Conservation (phyloP, 192 early-diverging fungal species). For the Mortierella alpina region DNA sequence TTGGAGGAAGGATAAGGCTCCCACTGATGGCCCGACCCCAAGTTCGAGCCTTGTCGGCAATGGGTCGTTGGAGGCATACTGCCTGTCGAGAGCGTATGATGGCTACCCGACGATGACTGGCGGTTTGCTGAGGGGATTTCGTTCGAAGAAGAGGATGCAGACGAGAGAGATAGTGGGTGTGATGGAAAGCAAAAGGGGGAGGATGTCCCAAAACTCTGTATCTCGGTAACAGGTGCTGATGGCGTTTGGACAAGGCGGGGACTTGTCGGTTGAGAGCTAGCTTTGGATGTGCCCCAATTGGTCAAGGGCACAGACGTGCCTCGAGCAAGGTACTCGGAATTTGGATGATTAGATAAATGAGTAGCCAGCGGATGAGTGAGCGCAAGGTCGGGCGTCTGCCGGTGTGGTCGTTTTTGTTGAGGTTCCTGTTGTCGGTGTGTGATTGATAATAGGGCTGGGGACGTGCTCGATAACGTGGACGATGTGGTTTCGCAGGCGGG, state of each 20-base stretch:
- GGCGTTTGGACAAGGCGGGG: background rate
- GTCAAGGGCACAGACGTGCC: too few species aligned
- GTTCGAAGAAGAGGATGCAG: background rate
- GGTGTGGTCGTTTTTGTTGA: background rate
- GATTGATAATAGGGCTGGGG: background rate
- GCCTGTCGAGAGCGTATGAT: too few species aligned
- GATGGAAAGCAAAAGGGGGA: background rate
- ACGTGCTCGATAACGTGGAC: background rate
- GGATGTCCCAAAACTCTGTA: background rate
- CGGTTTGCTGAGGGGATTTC: background rate
- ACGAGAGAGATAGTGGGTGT: background rate
- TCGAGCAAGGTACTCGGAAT: too few species aligned
- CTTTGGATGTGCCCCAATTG: too few species aligned
- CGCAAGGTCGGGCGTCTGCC: background rate
- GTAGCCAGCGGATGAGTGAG: background rate
- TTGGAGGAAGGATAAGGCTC: constrained; percentile 27
- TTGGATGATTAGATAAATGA: background rate
- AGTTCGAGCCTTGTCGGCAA: constrained; percentile 21
- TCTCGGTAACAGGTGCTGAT: background rate
- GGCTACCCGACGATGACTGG: background rate
- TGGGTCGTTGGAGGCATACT: constrained; percentile 40
- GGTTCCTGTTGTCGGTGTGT: constrained; percentile 1
- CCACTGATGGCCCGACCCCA: constrained; percentile 17
- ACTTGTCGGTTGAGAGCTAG: background rate
- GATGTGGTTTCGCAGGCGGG: constrained; percentile 33